A percentile compares a stretch with the other conserved stretches of the same genome.
These are phyloP conservation scores for Lipomyces sp. DNA, from an alignment of 805 yeast species.

Conservation along the genomic window DNA sequence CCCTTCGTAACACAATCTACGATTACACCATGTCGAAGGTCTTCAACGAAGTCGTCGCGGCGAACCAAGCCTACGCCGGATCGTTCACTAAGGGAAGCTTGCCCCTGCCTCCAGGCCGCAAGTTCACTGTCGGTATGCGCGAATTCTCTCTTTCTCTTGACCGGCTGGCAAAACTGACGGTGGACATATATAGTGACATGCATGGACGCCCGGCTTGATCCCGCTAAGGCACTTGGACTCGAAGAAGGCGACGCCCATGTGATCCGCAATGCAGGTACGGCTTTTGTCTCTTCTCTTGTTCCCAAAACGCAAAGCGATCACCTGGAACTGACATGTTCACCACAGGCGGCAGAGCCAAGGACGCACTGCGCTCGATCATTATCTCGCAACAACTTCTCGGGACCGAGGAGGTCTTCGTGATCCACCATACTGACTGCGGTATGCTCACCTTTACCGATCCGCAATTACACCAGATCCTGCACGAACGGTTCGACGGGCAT, in stretches of 20 bases:
- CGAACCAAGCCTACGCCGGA: conserved; percentile 18
- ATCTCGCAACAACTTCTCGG: conserved; percentile 29
- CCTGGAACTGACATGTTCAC: not conserved
- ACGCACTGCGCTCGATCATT: conserved; percentile 24
- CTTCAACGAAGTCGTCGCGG: conserved; percentile 14
- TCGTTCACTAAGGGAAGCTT: conserved; percentile 15
- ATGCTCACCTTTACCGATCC: conserved; percentile 24
- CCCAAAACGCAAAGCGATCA: too few relatives aligned
- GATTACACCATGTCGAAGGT: too few relatives aligned
- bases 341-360: conserved; percentile 23
- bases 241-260: conserved; percentile 28
- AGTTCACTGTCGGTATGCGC: conserved; percentile 23
- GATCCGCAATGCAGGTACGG: conserved; percentile 27
- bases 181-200: conserved; percentile 14
- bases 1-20: not conserved
- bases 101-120: conserved; percentile 28
- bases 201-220: conserved; percentile 28
- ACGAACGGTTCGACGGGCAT: conserved; percentile 12
- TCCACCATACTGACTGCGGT: conserved; percentile 30
- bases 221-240: conserved; percentile 25
- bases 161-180: not conserved
- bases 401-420: conserved; percentile 23
- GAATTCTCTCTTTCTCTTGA: not conserved
- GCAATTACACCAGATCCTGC: conserved; percentile 15
- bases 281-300: too few relatives aligned